Evolutionary conservation across 2,329 filamentous ascomycete species (phyloP), one percentile per base, ranked within the genome.

Genomic region (Apiospora hydei): DNA sequence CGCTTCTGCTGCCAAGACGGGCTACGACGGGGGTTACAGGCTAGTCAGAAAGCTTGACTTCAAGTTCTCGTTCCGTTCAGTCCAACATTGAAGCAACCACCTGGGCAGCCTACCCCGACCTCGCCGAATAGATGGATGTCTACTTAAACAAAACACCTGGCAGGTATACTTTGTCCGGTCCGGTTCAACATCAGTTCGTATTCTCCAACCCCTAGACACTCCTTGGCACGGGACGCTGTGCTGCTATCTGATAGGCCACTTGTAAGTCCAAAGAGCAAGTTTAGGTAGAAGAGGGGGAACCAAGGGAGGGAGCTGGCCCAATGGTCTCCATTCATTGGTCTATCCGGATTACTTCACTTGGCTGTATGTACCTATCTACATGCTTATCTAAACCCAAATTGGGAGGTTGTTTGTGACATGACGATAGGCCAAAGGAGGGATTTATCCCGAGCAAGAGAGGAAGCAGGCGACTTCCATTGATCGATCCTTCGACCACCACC

Each of bases 141-240:
- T 14, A 3, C 1, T 41, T 41, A 30, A 38, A 38, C 34, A 38
- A 38, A 38, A 38, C 34, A 38, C 34, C 34, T 38, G 34, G 34
- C 34, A 8, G 41, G 41, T 43, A 43, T 14, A 43, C 41, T 43
- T 43, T 43, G 6, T 43, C 44, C 4, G 16, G 6, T 43, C 44
- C 4, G 16, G 44, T 46, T 18, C 14, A 46, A 46, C 44, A 4
- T n/a, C 46, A n/a, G 46, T 49, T 49, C 46, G 46, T 49, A n/a
- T 10, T n/a, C 4, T 46, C 5, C 4, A 21, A 51, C 11, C 21
- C 21, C 49, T 26, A 66, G 73, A 76, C 10, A 51, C 38, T 8
- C 30, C 18, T 38, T 38, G 53, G 30, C 53, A 61, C 53, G 53
- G 30, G 30, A 26, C 21, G 7, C 30, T 38, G 16, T 38, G 14